These are phyloP conservation scores for Leucoagaricus sp. DNA, from an alignment of 1,284 basidiomycete genomes.

Conservation along the genomic window DNA sequence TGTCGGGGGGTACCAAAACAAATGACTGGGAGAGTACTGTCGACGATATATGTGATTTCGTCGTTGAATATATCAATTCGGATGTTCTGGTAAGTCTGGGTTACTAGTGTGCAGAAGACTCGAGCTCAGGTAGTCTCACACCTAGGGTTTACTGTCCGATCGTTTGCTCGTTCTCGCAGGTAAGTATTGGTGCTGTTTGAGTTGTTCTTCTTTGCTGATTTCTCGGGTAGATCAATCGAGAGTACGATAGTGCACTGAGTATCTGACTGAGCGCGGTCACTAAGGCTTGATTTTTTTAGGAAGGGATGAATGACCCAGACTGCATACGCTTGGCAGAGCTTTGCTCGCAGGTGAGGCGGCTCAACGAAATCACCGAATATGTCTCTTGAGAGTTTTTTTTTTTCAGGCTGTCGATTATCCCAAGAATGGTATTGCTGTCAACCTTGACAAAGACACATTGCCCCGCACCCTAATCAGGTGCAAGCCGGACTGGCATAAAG, in stretches of 20 bases:
- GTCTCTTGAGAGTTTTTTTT: too few species aligned
- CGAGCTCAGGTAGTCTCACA: not conserved
- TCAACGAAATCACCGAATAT: not conserved
- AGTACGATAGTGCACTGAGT: constrained; percentile 33
- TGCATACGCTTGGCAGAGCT: constrained; percentile 68
- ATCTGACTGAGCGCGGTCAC: not conserved
- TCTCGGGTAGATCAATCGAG: constrained; percentile 59
- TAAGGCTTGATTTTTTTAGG: constrained; percentile 35
- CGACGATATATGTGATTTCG: constrained; percentile 78
- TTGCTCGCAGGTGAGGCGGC: constrained; percentile 48
- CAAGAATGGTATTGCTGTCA: constrained; percentile 69
- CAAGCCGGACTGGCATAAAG: constrained; percentile 78
- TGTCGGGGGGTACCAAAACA: constrained; percentile 36
- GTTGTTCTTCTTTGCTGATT: not conserved
- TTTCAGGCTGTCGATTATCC: constrained; percentile 69
- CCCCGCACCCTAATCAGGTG: constrained; percentile 55
- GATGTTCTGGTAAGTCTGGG: constrained; percentile 63
- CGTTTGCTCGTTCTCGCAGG: constrained; percentile 76
- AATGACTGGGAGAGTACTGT: constrained; percentile 62
- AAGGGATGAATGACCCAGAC: constrained; percentile 62
- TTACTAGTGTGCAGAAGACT: not conserved
- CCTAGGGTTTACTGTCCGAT: constrained; percentile 65
- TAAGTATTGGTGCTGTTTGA: constrained; percentile 28
- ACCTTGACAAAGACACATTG: constrained; percentile 44
- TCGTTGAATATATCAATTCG: constrained; percentile 82